Evolutionary conservation across 148 eudicot genomes (phyloP).

Genomic region (Oxyria digyna): DNA sequence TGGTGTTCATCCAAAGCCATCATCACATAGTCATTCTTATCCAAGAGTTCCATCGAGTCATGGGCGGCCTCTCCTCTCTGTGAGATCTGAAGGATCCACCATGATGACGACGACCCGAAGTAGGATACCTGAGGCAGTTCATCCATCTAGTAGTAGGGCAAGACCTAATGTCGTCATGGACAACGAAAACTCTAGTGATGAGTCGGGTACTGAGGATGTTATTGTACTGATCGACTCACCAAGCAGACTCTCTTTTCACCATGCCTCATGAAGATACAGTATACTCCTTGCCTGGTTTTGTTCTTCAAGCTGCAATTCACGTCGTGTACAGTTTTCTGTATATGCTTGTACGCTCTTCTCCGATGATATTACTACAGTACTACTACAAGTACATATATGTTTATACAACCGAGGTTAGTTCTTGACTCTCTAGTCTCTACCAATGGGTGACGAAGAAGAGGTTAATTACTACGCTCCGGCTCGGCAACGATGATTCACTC

Average conservation of each 20-base stretch:
- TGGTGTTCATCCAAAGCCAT: slow-evolving; percentile 12
- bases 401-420: too few species aligned
- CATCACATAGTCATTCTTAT: slow-evolving; percentile 51
- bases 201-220: slow-evolving; percentile 67
- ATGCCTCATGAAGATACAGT: slow-evolving; percentile 21
- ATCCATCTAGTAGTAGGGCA: not conserved
- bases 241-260: slow-evolving; percentile 53
- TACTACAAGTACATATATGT: too few species aligned
- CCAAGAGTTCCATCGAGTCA: slow-evolving; percentile 33
- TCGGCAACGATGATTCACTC: too few species aligned
- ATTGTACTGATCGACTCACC: slow-evolving; percentile 73
- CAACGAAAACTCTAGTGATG: slow-evolving; percentile 54
- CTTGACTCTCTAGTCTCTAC: too few species aligned
- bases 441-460: too few species aligned
- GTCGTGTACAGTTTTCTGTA: too few species aligned
- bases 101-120: slow-evolving; percentile 24
- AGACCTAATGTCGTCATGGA: not conserved
- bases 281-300: not conserved
- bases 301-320: not conserved
- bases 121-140: slow-evolving; percentile 2
- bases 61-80: slow-evolving; percentile 29
- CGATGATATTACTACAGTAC: too few species aligned
- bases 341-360: too few species aligned
- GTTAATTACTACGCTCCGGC: too few species aligned
- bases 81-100: slow-evolving; percentile 66